phyloP scores from a whole-genome alignment of 2,329 filamentous ascomycete genomes.

The Pseudocercospora ulei region DNA sequence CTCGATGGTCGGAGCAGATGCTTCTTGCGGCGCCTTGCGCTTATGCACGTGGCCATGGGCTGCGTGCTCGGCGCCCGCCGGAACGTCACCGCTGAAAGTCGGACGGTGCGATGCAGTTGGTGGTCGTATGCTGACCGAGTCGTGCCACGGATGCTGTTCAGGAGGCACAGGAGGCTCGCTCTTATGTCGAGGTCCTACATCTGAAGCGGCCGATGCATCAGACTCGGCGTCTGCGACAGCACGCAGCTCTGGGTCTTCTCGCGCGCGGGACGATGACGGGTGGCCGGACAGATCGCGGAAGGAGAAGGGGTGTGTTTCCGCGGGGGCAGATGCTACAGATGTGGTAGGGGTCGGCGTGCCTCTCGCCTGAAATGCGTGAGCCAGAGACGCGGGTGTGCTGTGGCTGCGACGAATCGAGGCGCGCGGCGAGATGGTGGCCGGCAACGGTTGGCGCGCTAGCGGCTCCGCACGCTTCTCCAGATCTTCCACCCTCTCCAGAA shows the following conservation, averaged over 20 bases:
- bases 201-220: background rate
- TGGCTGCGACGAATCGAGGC: constrained; percentile 1
- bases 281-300: constrained; percentile 1
- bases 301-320: constrained; percentile 2
- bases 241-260: background rate
- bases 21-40: constrained; percentile 1
- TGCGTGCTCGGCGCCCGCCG: background rate
- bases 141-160: background rate
- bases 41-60: constrained; percentile 1
- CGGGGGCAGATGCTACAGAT: background rate
- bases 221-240: background rate
- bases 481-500: constrained; percentile 1
- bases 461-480: constrained; percentile 4
- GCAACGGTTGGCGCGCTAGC: background rate
- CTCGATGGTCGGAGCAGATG: constrained; percentile 4
- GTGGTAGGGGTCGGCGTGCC: constrained; percentile 1
- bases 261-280: background rate
- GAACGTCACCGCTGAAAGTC: background rate
- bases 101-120: too few relatives aligned
- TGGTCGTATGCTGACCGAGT: constrained; percentile 2
- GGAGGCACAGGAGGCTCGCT: constrained; percentile 1
- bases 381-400: constrained; percentile 3
- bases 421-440: background rate
- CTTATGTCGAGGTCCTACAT: constrained; percentile 1
- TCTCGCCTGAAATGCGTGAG: background rate